Conservation (phyloP, 2,329 filamentous ascomycete genomes). For the Elsinoe australis region DNA sequence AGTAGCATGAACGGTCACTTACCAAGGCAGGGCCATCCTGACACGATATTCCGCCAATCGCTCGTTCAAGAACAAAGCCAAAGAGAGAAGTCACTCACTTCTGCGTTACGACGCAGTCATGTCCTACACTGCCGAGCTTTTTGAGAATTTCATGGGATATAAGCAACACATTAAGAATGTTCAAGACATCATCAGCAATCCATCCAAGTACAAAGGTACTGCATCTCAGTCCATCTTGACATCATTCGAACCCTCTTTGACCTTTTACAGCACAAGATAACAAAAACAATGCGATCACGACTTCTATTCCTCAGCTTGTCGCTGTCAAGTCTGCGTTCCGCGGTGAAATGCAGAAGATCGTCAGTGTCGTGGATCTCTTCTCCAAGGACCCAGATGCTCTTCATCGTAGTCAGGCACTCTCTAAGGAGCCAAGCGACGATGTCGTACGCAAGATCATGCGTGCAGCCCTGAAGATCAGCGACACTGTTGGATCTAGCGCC, state of each 20-base stretch:
- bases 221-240: too few species aligned
- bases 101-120: not conserved
- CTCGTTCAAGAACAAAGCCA: not conserved
- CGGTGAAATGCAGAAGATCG: not conserved
- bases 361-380: not conserved
- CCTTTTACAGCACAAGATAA: not conserved
- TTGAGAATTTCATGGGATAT: conserved; percentile 3
- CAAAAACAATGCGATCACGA: not conserved
- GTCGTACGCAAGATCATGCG: not conserved
- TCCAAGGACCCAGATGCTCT: not conserved
- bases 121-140: not conserved
- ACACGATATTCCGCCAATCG: not conserved
- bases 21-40: too few species aligned
- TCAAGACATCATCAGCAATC: not conserved
- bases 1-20: too few species aligned
- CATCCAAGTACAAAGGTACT: too few species aligned
- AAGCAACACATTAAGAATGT: not conserved
- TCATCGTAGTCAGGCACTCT: too few species aligned
- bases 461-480: not conserved
- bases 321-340: not conserved
- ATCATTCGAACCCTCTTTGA: too few species aligned
- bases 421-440: too few species aligned
- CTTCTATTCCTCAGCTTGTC: not conserved
- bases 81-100: not conserved
- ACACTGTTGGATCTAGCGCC: too few species aligned